Evolutionary conservation across 2,329 filamentous ascomycete genomes (phyloP).

Genomic region (Amylocarpus encephaloides): DNA sequence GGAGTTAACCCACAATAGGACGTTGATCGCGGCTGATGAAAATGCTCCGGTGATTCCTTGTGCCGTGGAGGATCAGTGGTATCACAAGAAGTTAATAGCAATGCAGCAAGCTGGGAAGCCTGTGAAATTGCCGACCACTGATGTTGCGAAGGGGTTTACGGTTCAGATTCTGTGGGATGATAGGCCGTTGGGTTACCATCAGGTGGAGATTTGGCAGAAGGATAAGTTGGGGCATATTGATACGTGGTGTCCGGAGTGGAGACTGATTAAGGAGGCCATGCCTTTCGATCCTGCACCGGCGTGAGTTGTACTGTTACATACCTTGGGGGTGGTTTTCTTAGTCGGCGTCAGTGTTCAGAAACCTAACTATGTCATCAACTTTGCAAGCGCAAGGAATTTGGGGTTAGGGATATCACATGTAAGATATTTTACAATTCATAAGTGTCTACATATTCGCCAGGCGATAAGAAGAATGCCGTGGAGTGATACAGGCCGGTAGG

Average conservation of each 20-base stretch:
- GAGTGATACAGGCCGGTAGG: no score
- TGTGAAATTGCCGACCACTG: constrained; percentile 21
- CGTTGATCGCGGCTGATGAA: no score
- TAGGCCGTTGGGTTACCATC: constrained; percentile 47
- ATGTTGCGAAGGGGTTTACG: constrained; percentile 39
- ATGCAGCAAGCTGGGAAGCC: constrained; percentile 16
- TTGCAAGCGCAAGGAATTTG: no score
- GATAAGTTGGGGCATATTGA: constrained; percentile 39
- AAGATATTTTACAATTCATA: no score
- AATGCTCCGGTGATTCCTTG: constrained; percentile 16
- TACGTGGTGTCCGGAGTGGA: neutral
- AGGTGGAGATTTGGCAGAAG: constrained; percentile 24
- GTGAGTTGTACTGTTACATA: no score
- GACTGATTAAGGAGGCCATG: neutral
- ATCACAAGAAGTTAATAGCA: constrained; percentile 39
- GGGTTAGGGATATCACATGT: no score
- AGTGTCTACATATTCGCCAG: no score
- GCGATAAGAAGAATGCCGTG: no score
- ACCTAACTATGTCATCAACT: no score
- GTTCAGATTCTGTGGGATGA: constrained; percentile 40
- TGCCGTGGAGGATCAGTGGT: constrained; percentile 49
- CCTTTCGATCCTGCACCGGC: neutral
- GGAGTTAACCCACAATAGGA: no score
- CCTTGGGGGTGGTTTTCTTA: no score
- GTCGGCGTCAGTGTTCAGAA: no score